Conservation (phyloP, 306 rosid species). For the Urtica urens region DNA sequence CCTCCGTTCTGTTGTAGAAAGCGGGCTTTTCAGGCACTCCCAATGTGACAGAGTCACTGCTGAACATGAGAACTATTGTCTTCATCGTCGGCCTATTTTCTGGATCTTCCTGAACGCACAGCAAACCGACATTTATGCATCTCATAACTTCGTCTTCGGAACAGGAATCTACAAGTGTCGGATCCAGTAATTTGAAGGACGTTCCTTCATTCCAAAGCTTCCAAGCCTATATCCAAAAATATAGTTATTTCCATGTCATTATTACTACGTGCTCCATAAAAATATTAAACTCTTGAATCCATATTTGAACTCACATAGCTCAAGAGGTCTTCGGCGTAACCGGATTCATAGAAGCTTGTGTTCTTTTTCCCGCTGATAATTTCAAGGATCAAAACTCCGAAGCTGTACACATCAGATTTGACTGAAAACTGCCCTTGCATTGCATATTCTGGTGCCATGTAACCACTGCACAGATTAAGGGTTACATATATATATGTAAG, state of each 20-base stretch:
- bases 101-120: conserved; percentile 26
- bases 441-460: conserved; percentile 21
- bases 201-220: conserved; percentile 18
- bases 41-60: conserved; percentile 1
- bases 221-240: conserved; percentile 32
- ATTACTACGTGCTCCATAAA: neutral
- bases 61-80: conserved; percentile 19
- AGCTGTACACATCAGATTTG: conserved; percentile 18
- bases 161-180: conserved; percentile 7
- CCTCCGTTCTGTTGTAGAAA: neutral
- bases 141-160: conserved; percentile 18
- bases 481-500: no score
- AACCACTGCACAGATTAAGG: conserved; percentile 18
- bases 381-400: conserved; percentile 17
- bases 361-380: conserved; percentile 17
- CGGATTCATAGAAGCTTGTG: conserved; percentile 8
- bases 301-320: conserved; percentile 11
- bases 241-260: no score
- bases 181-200: conserved; percentile 12
- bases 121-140: conserved; percentile 24
- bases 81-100: conserved; percentile 22
- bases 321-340: conserved; percentile 12
- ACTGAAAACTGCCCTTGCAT: conserved; percentile 13
- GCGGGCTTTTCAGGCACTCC: conserved; percentile 6
- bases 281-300: no score